phyloP scores from a whole-genome alignment of 495 filamentous ascomycete species.

The Penicillium crystallinum region DNA sequence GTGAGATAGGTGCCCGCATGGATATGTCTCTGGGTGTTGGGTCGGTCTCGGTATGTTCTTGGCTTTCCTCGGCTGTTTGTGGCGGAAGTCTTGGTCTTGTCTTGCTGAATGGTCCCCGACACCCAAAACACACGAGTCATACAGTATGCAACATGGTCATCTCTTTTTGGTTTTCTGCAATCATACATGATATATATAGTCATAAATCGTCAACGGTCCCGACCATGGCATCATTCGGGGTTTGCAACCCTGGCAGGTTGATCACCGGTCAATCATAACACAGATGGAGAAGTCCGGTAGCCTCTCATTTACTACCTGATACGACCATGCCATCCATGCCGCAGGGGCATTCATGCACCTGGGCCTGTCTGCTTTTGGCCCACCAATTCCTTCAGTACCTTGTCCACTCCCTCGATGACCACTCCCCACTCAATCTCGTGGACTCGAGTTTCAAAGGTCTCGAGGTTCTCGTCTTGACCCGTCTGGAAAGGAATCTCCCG shows the following conservation, averaged over 20 bases:
- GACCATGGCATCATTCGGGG: slow-evolving; percentile 5
- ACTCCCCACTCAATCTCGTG: slow-evolving; percentile 65
- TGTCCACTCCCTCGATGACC: slow-evolving; percentile 62
- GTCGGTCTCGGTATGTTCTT: neutral
- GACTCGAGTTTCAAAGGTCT: slow-evolving; percentile 63
- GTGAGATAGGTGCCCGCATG: neutral
- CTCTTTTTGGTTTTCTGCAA: slow-evolving; percentile 9
- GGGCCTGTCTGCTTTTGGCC: slow-evolving; percentile 23
- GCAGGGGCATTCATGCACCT: slow-evolving; percentile 4
- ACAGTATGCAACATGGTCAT: neutral
- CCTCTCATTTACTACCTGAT: neutral
- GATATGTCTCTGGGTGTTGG: neutral
- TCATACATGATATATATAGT: slow-evolving; percentile 21
- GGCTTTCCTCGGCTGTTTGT: neutral
- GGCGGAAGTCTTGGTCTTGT: neutral
- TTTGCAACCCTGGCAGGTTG: neutral
- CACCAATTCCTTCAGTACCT: slow-evolving; percentile 47
- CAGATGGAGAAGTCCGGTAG: neutral
- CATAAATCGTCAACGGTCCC: slow-evolving; percentile 24
- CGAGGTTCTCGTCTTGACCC: slow-evolving; percentile 55
- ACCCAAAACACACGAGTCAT: neutral
- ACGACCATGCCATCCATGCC: neutral
- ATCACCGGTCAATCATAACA: neutral
- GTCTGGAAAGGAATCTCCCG: slow-evolving; percentile 64
- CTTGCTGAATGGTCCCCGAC: neutral